Percentiles rank a stretch among this genome's conserved stretches.
These are phyloP conservation scores for Cordyceps farinosa DNA, from an alignment of 2,329 filamentous ascomycete species.

Conservation along the genomic window DNA sequence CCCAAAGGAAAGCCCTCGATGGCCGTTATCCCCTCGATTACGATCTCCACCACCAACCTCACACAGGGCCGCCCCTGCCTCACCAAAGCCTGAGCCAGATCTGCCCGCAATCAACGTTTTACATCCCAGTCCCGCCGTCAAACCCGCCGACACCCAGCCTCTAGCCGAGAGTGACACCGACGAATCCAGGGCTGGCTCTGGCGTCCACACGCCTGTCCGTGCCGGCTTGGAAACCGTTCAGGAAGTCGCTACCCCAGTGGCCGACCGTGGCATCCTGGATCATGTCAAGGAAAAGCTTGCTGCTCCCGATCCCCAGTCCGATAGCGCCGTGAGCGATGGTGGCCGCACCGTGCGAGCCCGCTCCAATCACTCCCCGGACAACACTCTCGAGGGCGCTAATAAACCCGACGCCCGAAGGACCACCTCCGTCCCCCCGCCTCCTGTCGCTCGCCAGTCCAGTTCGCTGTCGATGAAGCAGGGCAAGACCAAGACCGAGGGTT, in stretches of 20 bases:
- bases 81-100: slow-evolving; percentile 49
- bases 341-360: slow-evolving; percentile 44
- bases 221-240: slow-evolving; percentile 84
- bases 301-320: slow-evolving; percentile 40
- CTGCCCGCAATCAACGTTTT: slow-evolving; percentile 52
- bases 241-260: slow-evolving; percentile 61
- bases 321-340: slow-evolving; percentile 36
- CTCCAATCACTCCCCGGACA: slow-evolving; percentile 50
- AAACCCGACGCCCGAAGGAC: slow-evolving; percentile 41
- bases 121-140: slow-evolving; percentile 45
- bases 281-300: slow-evolving; percentile 49
- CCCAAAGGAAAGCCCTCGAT: slow-evolving; percentile 59
- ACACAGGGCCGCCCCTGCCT: slow-evolving; percentile 43
- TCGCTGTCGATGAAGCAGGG: slow-evolving; percentile 49
- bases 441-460: slow-evolving; percentile 63
- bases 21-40: slow-evolving; percentile 73
- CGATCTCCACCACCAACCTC: slow-evolving; percentile 68
- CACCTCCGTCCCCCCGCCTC: slow-evolving; percentile 47
- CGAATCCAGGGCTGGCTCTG: slow-evolving; percentile 45
- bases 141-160: slow-evolving; percentile 39
- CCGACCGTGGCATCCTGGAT: slow-evolving; percentile 43
- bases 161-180: slow-evolving; percentile 52
- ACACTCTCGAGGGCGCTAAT: slow-evolving; percentile 62
- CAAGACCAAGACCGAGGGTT: slow-evolving; percentile 73
- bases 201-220: slow-evolving; percentile 56